A percentile compares a stretch with the other conserved stretches of the same genome.
Conservation (phyloP, 1,284 basidiomycete genomes). For the Irpex lacteus region DNA sequence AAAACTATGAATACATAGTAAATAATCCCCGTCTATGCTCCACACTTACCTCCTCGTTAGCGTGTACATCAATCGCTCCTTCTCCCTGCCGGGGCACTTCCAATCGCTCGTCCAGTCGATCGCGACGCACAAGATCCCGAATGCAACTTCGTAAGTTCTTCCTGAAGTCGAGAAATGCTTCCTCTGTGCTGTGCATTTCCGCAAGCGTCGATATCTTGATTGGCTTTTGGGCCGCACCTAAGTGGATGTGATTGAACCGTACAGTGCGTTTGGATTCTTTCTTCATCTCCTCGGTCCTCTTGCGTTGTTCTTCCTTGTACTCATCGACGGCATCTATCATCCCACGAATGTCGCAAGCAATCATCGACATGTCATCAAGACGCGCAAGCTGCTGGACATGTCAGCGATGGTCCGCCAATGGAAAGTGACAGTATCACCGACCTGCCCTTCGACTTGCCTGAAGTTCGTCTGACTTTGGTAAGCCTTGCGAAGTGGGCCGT, state of each 20-base stretch:
- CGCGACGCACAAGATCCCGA: not conserved
- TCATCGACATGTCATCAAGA: not conserved
- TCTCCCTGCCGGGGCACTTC: not conserved
- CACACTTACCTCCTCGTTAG: not conserved
- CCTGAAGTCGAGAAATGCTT: not conserved
- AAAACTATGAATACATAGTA: too few relatives aligned
- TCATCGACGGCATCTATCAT: not conserved
- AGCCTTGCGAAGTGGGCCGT: conserved; percentile 22
- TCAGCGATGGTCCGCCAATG: not conserved
- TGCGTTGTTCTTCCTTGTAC: not conserved
- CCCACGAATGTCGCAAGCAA: not conserved
- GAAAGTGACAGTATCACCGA: conserved; percentile 1
- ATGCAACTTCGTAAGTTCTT: not conserved
- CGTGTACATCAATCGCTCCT: not conserved
- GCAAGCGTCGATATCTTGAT: not conserved
- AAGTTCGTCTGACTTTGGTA: conserved; percentile 30
- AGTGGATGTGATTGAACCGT: not conserved
- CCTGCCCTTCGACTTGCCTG: conserved; percentile 25
- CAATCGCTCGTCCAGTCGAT: not conserved
- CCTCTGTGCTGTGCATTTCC: not conserved
- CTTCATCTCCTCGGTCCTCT: not conserved
- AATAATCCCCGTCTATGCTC: too few relatives aligned
- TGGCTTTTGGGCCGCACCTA: not conserved
- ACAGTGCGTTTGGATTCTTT: not conserved
- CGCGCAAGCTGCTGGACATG: not conserved